These are phyloP conservation scores for Claviceps pazoutovae DNA, from an alignment of 2,329 filamentous ascomycete species.

Conservation along the genomic window DNA sequence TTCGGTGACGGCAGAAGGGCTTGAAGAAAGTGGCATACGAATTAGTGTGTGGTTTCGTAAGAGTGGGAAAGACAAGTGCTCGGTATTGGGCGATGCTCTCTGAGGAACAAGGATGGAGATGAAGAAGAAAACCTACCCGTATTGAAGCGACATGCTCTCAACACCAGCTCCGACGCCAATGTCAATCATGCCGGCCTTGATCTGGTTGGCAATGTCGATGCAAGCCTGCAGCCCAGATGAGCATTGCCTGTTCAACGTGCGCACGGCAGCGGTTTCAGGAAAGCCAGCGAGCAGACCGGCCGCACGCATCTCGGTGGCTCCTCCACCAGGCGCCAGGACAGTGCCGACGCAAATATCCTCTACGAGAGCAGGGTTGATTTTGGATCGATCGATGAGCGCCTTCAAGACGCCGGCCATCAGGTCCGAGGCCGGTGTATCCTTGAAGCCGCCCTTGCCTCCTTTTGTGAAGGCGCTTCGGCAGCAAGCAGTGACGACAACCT, in stretches of 20 bases:
- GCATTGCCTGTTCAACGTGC: conserved; percentile 86
- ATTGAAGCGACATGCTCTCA: conserved; percentile 90
- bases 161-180: conserved; percentile 87
- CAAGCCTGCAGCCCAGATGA: conserved; percentile 85
- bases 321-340: conserved; percentile 83
- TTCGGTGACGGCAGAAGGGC: conserved; percentile 73
- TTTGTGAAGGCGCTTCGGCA: conserved; percentile 87
- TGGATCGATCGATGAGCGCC: conserved; percentile 68
- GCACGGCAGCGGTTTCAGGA: conserved; percentile 71
- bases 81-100: too few species aligned
- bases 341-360: conserved; percentile 88
- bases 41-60: background rate
- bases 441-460: conserved; percentile 86
- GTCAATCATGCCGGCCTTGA: conserved; percentile 85
- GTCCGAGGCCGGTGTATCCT: conserved; percentile 81
- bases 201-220: conserved; percentile 87
- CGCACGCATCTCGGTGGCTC: conserved; percentile 92
- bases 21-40: conserved; percentile 16
- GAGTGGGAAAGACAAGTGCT: too few species aligned
- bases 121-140: conserved; percentile 48
- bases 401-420: conserved; percentile 73
- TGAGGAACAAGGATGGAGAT: background rate
- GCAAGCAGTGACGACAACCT: conserved; percentile 83
- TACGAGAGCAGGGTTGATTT: conserved; percentile 75
- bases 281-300: conserved; percentile 85